A percentile compares a stretch with the other conserved stretches of the same genome.
Conservation (phyloP, 305 asterid genomes). For the Fraxinus platypoda region DNA sequence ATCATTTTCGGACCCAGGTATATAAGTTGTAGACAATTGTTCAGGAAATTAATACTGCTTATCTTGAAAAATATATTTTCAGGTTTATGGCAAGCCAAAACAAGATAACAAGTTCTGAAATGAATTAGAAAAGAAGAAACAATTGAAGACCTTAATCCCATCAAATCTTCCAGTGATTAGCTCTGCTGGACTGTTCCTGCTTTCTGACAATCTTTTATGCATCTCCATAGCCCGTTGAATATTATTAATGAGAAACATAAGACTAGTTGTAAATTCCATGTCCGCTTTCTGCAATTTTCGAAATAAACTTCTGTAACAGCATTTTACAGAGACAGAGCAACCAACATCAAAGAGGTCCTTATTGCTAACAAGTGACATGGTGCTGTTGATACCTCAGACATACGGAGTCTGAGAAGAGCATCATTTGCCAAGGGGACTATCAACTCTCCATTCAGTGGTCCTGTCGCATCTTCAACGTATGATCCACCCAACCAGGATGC, state of each 20-base stretch:
- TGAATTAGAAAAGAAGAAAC: neutral
- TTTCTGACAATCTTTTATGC: constrained; percentile 58
- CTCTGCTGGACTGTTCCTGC: constrained; percentile 53
- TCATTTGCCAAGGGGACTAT: constrained; percentile 58
- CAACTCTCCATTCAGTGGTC: constrained; percentile 63
- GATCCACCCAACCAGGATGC: constrained; percentile 93
- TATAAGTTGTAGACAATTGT: neutral
- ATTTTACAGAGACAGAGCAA: constrained; percentile 18
- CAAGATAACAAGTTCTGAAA: neutral
- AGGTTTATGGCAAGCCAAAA: neutral
- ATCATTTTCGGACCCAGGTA: neutral
- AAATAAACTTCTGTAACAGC: neutral
- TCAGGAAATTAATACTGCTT: neutral
- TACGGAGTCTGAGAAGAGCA: constrained; percentile 58
- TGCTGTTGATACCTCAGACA: constrained; percentile 61
- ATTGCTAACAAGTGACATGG: constrained; percentile 7
- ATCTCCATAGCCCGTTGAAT: constrained; percentile 51
- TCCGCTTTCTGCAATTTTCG: constrained; percentile 65
- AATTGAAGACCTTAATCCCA: constrained; percentile 69
- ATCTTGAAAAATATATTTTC: neutral
- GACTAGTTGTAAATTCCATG: constrained; percentile 57
- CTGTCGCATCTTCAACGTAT: constrained; percentile 50
- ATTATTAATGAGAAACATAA: constrained; percentile 51
- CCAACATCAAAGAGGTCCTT: neutral
- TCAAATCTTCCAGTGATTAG: constrained; percentile 75